Base-by-base conservation (phyloP, 2,329 filamentous ascomycete genomes). In the Aspergillus fischeri region DNA sequence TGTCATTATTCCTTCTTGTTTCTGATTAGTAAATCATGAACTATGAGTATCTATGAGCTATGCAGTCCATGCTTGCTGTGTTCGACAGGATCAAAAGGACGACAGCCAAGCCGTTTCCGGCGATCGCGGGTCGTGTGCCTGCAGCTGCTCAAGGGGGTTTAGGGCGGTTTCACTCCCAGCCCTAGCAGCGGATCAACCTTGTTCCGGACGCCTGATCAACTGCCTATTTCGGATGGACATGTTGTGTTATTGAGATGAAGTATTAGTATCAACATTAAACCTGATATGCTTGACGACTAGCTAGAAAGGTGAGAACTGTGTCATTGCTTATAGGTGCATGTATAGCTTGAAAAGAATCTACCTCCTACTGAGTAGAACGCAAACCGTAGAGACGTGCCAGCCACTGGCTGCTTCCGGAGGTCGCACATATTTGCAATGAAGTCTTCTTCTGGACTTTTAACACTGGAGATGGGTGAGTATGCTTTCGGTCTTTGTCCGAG, bases 61-160 rank as follows among this genome's bases (percentile, higher is more conserved):
- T 44, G 41, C 4, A 21, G 41, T 21, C 4, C n/a, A 44, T 44
- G 41, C n/a, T 44, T 44, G 41, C 20, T 21, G 20, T 44, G n/a
- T 44, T 44, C 41, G 10, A 21, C 7, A 20, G 6, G 4, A 9
- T 44, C 20, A 10, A 24, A 17, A 20, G 3, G 10, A 11, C 3
- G 24, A 14, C 24, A 24, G 32, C 48, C 45, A 27, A 53, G 54
- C 49, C 54, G 57, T 60, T 60, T 60, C 57, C 57, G 57, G 57
- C 49, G 49, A 60, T 54, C 49, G 17, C 14, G 51, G 52, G 32
- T 57, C 45, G 51, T 53, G 55, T 54, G 51, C 51, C 55, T 57
- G 55, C 51, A 57, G 55, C 51, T 50, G 51, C 44, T 11, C 27
- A 28, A 53, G 10, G 51, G 51, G n/a, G 29, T 24, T 38, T n/a